These are phyloP conservation scores for Magnusiomyces magnusii DNA, from an alignment of 1,139 yeast species.

Conservation along the genomic window DNA sequence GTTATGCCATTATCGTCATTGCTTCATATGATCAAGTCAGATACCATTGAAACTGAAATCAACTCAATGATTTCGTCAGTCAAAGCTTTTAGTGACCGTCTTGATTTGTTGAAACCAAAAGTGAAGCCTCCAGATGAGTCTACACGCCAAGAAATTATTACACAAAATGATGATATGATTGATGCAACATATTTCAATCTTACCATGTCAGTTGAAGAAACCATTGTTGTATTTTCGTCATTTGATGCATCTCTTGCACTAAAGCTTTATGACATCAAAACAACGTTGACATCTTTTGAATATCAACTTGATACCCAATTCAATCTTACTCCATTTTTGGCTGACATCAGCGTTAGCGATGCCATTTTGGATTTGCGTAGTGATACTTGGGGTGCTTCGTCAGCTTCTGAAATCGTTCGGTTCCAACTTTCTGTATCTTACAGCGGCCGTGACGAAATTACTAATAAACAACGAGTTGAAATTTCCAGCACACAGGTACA, in stretches of 20 bases:
- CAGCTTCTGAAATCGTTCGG: constrained; percentile 16
- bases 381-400: constrained; percentile 15
- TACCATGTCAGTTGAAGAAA: constrained; percentile 8
- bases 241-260: constrained; percentile 14
- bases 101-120: not conserved
- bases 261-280: constrained; percentile 8
- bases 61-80: not conserved
- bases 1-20: constrained; percentile 5
- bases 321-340: constrained; percentile 8
- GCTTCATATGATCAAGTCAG: not conserved
- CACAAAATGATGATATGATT: not conserved
- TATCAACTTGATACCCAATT: constrained; percentile 7
- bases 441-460: constrained; percentile 10
- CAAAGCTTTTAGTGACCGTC: not conserved
- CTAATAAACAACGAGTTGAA: constrained; percentile 17
- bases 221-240: constrained; percentile 12
- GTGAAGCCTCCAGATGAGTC: not conserved
- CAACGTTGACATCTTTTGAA: constrained; percentile 8
- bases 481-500: constrained; percentile 23
- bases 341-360: constrained; percentile 11
- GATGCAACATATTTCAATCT: constrained; percentile 9
- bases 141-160: not conserved
- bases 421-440: constrained; percentile 12
- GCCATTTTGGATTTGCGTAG: constrained; percentile 11
- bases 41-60: constrained; percentile 2